Conservation (phyloP, 2,329 filamentous ascomycete species). For the Colletotrichum filicis region DNA sequence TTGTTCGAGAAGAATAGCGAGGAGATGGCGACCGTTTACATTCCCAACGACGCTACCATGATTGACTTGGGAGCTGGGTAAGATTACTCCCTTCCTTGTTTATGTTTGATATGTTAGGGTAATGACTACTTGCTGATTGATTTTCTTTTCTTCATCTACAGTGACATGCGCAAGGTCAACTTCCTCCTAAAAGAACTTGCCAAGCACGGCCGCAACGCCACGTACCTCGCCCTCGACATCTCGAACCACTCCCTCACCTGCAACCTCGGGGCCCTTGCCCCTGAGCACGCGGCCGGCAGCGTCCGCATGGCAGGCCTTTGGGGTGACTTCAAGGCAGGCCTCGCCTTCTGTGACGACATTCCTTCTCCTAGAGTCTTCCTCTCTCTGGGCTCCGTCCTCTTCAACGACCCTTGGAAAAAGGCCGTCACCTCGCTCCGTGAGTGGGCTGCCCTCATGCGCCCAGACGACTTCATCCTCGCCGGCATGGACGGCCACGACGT, state of each 20-base stretch:
- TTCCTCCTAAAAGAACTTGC: constrained; percentile 50
- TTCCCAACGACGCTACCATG: constrained; percentile 45
- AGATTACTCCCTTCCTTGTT: constrained; percentile 32
- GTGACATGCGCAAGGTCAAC: constrained; percentile 54
- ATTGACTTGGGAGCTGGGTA: constrained; percentile 55
- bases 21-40: constrained; percentile 46
- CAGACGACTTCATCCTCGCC: constrained; percentile 49
- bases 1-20: constrained; percentile 48
- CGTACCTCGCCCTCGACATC: constrained; percentile 54
- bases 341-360: constrained; percentile 44
- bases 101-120: neutral
- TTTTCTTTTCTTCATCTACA: constrained; percentile 30
- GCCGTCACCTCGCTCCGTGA: constrained; percentile 48
- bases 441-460: constrained; percentile 49
- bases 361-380: constrained; percentile 49
- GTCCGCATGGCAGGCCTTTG: constrained; percentile 51
- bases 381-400: constrained; percentile 54
- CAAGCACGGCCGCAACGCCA: constrained; percentile 40
- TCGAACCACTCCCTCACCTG: constrained; percentile 48
- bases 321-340: constrained; percentile 52
- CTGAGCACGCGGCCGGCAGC: constrained; percentile 41
- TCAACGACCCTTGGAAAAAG: constrained; percentile 51
- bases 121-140: neutral
- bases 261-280: constrained; percentile 46
- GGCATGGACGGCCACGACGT: constrained; percentile 55